These are phyloP conservation scores for Aspergillus spinulosporus DNA, from an alignment of 2,329 filamentous ascomycete species.

Conservation along the genomic window DNA sequence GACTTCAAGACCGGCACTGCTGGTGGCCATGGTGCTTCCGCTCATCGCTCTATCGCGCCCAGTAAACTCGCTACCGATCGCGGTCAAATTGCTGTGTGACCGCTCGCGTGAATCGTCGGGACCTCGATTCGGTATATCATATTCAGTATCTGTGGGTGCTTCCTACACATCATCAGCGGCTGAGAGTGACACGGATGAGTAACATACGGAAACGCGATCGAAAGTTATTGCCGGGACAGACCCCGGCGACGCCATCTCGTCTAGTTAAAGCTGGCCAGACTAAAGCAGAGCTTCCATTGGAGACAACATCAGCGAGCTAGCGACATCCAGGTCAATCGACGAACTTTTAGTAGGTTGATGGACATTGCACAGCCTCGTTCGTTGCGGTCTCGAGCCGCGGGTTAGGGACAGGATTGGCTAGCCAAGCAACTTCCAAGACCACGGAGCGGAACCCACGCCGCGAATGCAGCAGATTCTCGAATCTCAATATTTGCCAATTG, in stretches of 20 bases:
- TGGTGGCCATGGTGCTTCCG: constrained; percentile 19
- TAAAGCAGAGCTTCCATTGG: background rate
- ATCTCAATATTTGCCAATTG: background rate
- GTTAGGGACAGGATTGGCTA: constrained; percentile 6
- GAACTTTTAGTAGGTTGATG: background rate
- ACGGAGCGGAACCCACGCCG: background rate
- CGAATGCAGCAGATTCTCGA: constrained; percentile 9
- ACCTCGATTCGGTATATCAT: background rate
- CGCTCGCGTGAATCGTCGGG: constrained; percentile 2
- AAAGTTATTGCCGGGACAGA: constrained; percentile 6
- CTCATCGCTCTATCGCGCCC: constrained; percentile 20
- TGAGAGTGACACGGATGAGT: background rate
- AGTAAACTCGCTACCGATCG: constrained; percentile 9
- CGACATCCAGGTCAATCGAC: background rate
- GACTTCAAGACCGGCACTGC: constrained; percentile 7
- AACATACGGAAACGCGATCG: background rate
- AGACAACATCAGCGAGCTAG: background rate
- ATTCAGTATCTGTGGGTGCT: background rate
- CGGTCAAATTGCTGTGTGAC: constrained; percentile 17
- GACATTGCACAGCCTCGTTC: constrained; percentile 3
- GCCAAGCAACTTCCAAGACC: constrained; percentile 5
- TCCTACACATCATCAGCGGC: background rate
- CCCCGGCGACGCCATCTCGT: constrained; percentile 1
- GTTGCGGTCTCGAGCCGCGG: background rate
- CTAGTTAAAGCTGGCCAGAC: background rate